Evolutionary conservation across 2,329 filamentous ascomycete genomes (phyloP), one percentile per base, ranked within the genome.

Genomic region (Raffaelea albimanens): DNA sequence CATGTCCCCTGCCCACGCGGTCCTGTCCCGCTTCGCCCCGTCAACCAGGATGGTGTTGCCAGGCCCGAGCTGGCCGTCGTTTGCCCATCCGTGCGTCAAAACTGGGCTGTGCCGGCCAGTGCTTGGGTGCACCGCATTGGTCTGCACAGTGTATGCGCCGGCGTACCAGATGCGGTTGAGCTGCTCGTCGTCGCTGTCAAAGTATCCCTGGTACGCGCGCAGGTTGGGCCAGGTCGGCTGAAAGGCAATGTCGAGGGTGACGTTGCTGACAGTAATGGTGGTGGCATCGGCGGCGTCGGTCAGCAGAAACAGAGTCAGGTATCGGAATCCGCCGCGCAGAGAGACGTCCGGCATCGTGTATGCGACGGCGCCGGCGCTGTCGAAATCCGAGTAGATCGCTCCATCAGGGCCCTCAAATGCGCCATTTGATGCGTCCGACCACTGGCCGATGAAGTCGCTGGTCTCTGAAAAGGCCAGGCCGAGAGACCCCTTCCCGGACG

Each of bases 1-100:
- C 66, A 79, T 73, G 53, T 80, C 76, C 3, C 75, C 76, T 2
- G 76, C 72, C 49, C 75, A 80, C 2, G 79, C 71, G 3, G 75
- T 62, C 5, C 72, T 65, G 54, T 78, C 75, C 29, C 74, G 65
- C 57, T 78, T 78, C 2, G 74, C 71, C 3, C 74, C 75, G 55
- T 78, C 73, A n/a, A 63, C 61, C 38, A 64, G 61, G 21, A 63
- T 59, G 13, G 62, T 59, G 18, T 55, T 44, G 2, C 59, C 63
- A 3, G 58, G 56, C 8, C 63, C 61, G 23, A 67, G 55, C 0
- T 57, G 56, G 13, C 57, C 59, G 48, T 64, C 60, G 47, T 63
- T 62, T 7, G 54, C 56, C 63, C 63, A 66, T 2, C 69, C 72
- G 7, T 8, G 19, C 61, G 63, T 11, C 36, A 76, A 46, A 67